A percentile compares a stretch with the other conserved stretches of the same genome.
These are phyloP conservation scores for Parachaetomium inaequale DNA, from an alignment of 495 filamentous ascomycete genomes.

Conservation along the genomic window DNA sequence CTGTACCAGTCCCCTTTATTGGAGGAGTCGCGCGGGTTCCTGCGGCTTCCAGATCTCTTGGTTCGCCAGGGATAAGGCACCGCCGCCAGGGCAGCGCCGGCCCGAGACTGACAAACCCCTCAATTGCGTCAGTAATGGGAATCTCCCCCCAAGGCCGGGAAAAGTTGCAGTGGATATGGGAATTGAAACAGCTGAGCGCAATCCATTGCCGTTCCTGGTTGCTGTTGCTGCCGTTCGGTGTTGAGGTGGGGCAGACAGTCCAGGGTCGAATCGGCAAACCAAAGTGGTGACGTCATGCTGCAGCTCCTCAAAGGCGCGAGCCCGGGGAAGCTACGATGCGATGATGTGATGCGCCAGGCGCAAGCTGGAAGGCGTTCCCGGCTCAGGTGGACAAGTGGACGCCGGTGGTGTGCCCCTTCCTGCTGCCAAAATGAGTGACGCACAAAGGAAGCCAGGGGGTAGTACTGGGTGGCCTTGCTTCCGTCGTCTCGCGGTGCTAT, in stretches of 20 bases:
- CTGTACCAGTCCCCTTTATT: too few species aligned
- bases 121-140: constrained; percentile 8
- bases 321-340: constrained; percentile 30
- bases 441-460: constrained; percentile 21
- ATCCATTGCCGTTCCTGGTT: neutral
- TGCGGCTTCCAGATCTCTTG: neutral
- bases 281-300: constrained; percentile 37
- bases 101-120: neutral
- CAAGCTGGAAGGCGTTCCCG: neutral
- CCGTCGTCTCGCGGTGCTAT: constrained; percentile 13
- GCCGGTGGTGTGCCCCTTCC: neutral
- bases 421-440: constrained; percentile 26
- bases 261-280: constrained; percentile 15
- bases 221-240: neutral
- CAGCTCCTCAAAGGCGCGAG: constrained; percentile 24
- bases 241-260: constrained; percentile 9
- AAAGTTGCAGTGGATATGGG: neutral
- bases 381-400: constrained; percentile 9
- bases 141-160: neutral
- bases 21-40: neutral
- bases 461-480: constrained; percentile 7
- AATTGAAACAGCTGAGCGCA: neutral
- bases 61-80: neutral
- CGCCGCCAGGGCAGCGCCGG: neutral
- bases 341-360: constrained; percentile 27